These are phyloP conservation scores for Bigelowiella natans DNA, from an alignment of 78 protist genomes.

Conservation along the genomic window DNA sequence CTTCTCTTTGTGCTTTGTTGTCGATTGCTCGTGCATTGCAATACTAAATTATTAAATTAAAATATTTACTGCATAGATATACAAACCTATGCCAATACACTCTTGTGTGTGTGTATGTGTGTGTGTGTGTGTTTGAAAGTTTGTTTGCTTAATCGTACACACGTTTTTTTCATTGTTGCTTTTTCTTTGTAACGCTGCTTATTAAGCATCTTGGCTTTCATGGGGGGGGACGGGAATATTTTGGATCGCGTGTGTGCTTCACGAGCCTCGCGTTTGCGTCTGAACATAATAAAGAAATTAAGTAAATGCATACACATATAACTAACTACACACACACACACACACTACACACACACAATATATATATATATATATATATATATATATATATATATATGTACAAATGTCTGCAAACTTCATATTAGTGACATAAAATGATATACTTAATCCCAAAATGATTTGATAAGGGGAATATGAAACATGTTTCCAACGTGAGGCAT, in stretches of 20 bases:
- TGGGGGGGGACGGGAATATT: neutral
- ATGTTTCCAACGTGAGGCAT: no score
- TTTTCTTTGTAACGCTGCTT: constrained; percentile 88
- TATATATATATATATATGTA: neutral
- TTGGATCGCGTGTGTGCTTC: constrained; percentile 53
- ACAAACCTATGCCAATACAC: no score
- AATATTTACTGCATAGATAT: no score
- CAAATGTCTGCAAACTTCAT: neutral
- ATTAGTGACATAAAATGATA: neutral
- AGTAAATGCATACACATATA: neutral
- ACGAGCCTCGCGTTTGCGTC: constrained; percentile 86
- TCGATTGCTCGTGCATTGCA: constrained; percentile 69
- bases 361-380: neutral
- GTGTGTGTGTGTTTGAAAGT: no score
- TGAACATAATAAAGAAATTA: neutral
- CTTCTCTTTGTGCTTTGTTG: constrained; percentile 54
- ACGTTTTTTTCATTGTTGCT: constrained; percentile 73
- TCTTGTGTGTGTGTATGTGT: no score
- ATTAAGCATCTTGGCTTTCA: constrained; percentile 79
- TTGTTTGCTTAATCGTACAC: no score
- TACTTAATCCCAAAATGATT: no score
- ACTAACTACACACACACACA: neutral
- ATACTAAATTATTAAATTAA: no score
- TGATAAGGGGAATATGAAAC: no score
- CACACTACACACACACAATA: neutral